Evolutionary conservation across 2,329 filamentous ascomycete species (phyloP).

Genomic region (Xylariaceae sp.): DNA sequence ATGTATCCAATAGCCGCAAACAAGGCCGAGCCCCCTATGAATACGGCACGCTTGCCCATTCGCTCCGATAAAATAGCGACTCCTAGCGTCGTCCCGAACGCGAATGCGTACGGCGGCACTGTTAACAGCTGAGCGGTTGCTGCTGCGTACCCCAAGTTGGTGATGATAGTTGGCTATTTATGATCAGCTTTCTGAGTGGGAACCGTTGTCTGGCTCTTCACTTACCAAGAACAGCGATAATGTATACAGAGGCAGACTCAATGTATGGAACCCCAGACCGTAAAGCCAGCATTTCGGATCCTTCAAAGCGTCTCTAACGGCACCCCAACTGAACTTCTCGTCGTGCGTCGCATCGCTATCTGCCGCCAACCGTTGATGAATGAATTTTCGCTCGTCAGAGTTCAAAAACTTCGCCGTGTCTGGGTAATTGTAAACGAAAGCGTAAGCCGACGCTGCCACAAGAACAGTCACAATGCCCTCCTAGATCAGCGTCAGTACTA

Average conservation of each 20-base stretch:
- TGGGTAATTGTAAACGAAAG: constrained; percentile 65
- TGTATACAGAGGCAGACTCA: constrained; percentile 60
- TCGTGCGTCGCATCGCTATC: constrained; percentile 67
- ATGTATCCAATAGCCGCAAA: constrained; percentile 61
- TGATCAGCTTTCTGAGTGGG: constrained; percentile 7
- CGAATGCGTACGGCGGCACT: constrained; percentile 61
- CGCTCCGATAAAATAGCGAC: constrained; percentile 60
- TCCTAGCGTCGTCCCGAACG: constrained; percentile 54
- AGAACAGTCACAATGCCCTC: constrained; percentile 55
- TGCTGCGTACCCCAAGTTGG: constrained; percentile 49
- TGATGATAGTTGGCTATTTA: constrained; percentile 48
- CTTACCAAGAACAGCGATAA: constrained; percentile 51
- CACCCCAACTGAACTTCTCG: constrained; percentile 65
- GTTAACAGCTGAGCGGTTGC: constrained; percentile 55
- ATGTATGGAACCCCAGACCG: constrained; percentile 66
- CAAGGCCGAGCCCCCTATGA: constrained; percentile 55
- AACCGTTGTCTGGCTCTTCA: constrained; percentile 5
- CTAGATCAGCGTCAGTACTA: constrained; percentile 37
- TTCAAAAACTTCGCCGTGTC: constrained; percentile 55
- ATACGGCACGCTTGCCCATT: constrained; percentile 54
- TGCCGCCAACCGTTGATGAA: constrained; percentile 59
- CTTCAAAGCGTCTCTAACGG: constrained; percentile 58
- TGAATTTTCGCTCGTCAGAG: constrained; percentile 50
- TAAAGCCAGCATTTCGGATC: constrained; percentile 73
- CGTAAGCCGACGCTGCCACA: constrained; percentile 47